These are phyloP conservation scores for Botrytis medusae DNA, from an alignment of 2,329 filamentous ascomycete genomes.

Conservation along the genomic window DNA sequence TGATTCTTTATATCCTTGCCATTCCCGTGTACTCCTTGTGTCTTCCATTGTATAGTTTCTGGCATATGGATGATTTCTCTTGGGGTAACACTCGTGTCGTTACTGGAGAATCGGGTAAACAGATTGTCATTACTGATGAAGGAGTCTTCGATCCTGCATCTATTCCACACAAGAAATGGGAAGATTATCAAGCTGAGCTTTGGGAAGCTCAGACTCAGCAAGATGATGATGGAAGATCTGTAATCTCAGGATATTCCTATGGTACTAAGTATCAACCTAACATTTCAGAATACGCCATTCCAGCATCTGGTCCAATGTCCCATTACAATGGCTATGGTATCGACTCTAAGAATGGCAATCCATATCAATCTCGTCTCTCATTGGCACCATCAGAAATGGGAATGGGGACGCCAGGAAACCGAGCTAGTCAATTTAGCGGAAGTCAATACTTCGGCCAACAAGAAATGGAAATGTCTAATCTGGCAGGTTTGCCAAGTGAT, in stretches of 20 bases:
- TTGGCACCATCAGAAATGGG: constrained; percentile 67
- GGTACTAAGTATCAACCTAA: constrained; percentile 74
- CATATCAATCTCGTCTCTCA: constrained; percentile 67
- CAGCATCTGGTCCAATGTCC: constrained; percentile 52
- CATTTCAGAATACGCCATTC: constrained; percentile 69
- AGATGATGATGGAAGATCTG: constrained; percentile 79
- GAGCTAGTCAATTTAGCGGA: constrained; percentile 39
- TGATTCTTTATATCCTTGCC: constrained; percentile 91
- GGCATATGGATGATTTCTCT: constrained; percentile 99
- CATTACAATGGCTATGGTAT: constrained; percentile 34
- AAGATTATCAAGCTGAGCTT: constrained; percentile 96
- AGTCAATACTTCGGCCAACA: constrained; percentile 57
- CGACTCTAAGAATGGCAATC: constrained; percentile 38
- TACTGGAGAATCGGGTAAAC: constrained; percentile 87
- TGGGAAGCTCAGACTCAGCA: constrained; percentile 83
- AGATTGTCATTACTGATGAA: constrained; percentile 92
- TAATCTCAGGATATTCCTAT: constrained; percentile 91
- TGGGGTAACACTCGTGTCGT: constrained; percentile 99
- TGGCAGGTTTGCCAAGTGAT: constrained; percentile 75
- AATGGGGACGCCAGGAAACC: constrained; percentile 42
- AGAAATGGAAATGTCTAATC: constrained; percentile 72
- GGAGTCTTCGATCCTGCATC: constrained; percentile 93
- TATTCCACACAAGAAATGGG: constrained; percentile 98
- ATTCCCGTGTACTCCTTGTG: constrained; percentile 90
- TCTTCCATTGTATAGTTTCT: constrained; percentile 92